These are phyloP conservation scores for Gastrolobium villosum DNA, from an alignment of 306 rosid genomes.

Conservation along the genomic window DNA sequence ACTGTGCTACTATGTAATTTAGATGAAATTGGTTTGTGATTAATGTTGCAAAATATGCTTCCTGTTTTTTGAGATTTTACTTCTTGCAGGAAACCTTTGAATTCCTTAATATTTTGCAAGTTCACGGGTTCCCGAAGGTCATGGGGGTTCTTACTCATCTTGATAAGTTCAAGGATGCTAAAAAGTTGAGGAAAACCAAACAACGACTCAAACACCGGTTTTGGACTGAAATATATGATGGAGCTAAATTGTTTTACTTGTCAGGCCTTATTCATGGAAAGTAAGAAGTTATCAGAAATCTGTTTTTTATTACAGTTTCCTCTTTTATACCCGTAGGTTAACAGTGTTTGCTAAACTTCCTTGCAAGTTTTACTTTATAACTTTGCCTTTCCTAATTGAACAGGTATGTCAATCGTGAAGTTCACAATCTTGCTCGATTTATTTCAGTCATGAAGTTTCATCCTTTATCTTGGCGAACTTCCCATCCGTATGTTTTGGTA, in stretches of 20 bases:
- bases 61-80: constrained; percentile 9
- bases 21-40: not conserved
- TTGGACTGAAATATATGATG: constrained; percentile 93
- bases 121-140: constrained; percentile 92
- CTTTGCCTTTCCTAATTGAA: constrained; percentile 32
- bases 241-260: constrained; percentile 92
- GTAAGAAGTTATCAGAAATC: constrained; percentile 60
- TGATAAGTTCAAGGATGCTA: constrained; percentile 83
- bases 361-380: constrained; percentile 29
- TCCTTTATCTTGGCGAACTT: constrained; percentile 89
- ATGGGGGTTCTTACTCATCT: constrained; percentile 99
- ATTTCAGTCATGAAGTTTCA: constrained; percentile 96
- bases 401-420: constrained; percentile 91
- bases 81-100: constrained; percentile 91
- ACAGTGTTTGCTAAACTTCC: not conserved
- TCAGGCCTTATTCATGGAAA: constrained; percentile 92
- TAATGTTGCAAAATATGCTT: not conserved
- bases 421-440: constrained; percentile 92
- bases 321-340: constrained; percentile 2
- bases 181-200: constrained; percentile 86
- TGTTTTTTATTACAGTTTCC: constrained; percentile 1
- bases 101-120: constrained; percentile 91
- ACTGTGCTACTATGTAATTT: not conserved
- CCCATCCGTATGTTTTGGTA: constrained; percentile 90
- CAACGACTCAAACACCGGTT: constrained; percentile 91